Conservation (phyloP, 306 rosid species). For the Ochetophila trinervis region DNA sequence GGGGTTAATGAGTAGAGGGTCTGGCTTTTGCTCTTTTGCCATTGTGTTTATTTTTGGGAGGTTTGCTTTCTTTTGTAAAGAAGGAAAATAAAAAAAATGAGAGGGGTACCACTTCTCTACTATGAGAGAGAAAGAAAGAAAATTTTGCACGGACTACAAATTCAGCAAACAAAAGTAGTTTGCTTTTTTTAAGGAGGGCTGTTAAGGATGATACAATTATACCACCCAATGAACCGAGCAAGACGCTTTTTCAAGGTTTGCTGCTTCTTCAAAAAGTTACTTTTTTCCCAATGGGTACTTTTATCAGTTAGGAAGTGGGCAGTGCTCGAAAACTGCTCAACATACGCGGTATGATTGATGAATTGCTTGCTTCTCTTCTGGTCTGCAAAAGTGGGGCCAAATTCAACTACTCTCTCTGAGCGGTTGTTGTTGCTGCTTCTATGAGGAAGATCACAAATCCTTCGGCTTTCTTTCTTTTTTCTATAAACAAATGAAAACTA, state of each 20-base stretch:
- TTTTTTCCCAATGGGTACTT: no score
- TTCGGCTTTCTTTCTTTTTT: no score
- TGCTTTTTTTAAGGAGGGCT: slow-evolving; percentile 28
- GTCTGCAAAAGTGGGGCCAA: no score
- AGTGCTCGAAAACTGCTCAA: no score
- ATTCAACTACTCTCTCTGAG: no score
- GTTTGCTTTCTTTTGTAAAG: slow-evolving; percentile 16
- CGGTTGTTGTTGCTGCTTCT: no score
- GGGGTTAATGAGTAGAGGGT: slow-evolving; percentile 26
- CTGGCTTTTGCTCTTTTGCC: slow-evolving; percentile 48
- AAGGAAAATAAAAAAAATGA: background rate
- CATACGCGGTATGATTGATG: no score
- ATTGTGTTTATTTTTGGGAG: slow-evolving; percentile 26
- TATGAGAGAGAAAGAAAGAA: background rate
- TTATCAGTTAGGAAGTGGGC: no score
- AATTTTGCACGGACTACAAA: background rate
- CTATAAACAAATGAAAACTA: no score
- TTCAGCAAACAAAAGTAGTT: slow-evolving; percentile 18
- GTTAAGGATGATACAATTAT: background rate
- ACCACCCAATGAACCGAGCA: background rate
- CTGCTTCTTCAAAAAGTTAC: no score
- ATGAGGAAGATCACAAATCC: no score
- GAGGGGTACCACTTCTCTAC: background rate
- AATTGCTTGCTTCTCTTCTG: no score
- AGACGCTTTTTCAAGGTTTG: slow-evolving; percentile 8